Evolutionary conservation across 2,329 filamentous ascomycete genomes (phyloP).

Genomic region (Scedosporium apiospermum): DNA sequence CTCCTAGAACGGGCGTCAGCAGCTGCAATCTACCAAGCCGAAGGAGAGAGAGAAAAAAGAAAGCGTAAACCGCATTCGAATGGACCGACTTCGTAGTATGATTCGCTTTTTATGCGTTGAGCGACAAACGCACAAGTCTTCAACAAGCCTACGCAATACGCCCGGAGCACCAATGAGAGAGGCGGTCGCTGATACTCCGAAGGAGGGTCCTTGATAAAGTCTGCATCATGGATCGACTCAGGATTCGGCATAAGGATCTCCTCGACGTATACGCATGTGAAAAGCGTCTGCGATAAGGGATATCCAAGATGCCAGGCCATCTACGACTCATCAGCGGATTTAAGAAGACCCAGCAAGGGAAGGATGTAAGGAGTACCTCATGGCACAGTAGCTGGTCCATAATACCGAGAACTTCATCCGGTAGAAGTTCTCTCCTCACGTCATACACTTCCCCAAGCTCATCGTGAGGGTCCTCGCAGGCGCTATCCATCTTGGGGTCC

Average conservation of each 20-base stretch:
- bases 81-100: conserved; percentile 71
- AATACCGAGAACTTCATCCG: conserved; percentile 79
- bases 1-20: conserved; percentile 44
- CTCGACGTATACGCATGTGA: conserved; percentile 88
- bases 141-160: conserved; percentile 77
- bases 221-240: conserved; percentile 51
- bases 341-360: neutral
- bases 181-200: conserved; percentile 24
- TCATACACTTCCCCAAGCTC: conserved; percentile 80
- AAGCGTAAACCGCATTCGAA: neutral
- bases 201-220: conserved; percentile 40
- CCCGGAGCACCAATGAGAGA: conserved; percentile 59
- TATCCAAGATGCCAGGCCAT: conserved; percentile 98
- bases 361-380: conserved; percentile 47
- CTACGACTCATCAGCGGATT: conserved; percentile 29
- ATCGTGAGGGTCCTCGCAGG: conserved; percentile 68
- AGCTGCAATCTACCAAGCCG: too few species aligned
- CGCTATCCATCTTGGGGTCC: conserved; percentile 98
- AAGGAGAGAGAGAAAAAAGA: neutral
- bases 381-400: conserved; percentile 88
- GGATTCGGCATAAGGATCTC: conserved; percentile 66
- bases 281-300: conserved; percentile 85
- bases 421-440: conserved; percentile 54
- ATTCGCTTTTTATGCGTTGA: conserved; percentile 65
- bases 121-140: conserved; percentile 78